A percentile compares a stretch with the other conserved stretches of the same genome.
phyloP scores from a whole-genome alignment of 2,329 filamentous ascomycete species.

The Fusarium mangiferae region DNA sequence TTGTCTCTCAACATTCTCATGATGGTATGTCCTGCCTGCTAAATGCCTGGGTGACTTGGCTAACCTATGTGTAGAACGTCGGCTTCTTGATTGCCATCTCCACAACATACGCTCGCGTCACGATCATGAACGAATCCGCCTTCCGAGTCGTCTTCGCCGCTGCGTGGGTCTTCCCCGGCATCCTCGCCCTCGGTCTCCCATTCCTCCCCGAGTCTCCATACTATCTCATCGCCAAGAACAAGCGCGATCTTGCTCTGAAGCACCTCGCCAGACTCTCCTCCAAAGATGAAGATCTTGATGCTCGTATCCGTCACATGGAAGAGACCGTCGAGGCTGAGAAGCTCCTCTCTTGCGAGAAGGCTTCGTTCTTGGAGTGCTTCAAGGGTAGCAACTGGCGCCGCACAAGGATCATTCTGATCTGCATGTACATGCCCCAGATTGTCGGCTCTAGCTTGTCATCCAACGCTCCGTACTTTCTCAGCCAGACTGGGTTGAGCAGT shows the following conservation, averaged over 20 bases:
- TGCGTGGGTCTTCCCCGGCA: constrained; percentile 11
- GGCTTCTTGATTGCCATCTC: constrained; percentile 3
- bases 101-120: not conserved
- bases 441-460: not conserved
- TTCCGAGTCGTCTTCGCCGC: constrained; percentile 6
- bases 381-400: constrained; percentile 18
- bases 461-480: constrained; percentile 12
- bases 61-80: not conserved
- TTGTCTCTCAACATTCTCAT: constrained; percentile 4
- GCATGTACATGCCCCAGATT: constrained; percentile 25
- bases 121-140: constrained; percentile 4
- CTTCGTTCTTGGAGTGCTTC: constrained; percentile 15
- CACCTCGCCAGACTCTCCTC: not conserved
- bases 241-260: not conserved
- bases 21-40: not conserved
- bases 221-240: constrained; percentile 18
- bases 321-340: not conserved
- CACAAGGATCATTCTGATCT: constrained; percentile 17
- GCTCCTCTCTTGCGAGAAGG: not conserved
- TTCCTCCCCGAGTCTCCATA: constrained; percentile 23
- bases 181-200: constrained; percentile 12
- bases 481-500: not conserved
- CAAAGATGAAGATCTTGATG: not conserved
- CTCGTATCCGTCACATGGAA: not conserved
- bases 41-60: not conserved